Conservation (phyloP, 495 filamentous ascomycete species). For the Chaetomidium leptoderma region DNA sequence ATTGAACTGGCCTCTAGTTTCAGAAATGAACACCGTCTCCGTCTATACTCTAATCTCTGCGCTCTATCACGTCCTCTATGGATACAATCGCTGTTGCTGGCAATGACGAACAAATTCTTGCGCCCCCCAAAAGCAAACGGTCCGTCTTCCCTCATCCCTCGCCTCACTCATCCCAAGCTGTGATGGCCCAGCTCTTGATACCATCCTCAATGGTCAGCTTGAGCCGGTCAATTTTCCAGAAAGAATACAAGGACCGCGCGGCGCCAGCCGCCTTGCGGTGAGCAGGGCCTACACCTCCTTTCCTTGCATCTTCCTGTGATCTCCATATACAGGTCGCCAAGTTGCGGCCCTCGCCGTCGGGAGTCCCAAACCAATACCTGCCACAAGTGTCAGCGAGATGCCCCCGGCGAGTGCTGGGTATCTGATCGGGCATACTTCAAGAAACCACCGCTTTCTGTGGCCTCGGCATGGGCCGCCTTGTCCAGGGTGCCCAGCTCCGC, state of each 20-base stretch:
- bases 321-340: conserved; percentile 78
- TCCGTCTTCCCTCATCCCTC: background rate
- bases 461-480: conserved; percentile 70
- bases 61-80: conserved; percentile 3
- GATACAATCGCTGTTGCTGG: conserved; percentile 16
- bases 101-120: background rate
- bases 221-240: conserved; percentile 62
- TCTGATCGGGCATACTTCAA: conserved; percentile 55
- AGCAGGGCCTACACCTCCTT: conserved; percentile 59
- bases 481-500: conserved; percentile 64
- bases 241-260: conserved; percentile 49
- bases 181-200: conserved; percentile 54
- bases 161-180: conserved; percentile 47
- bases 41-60: background rate
- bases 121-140: no score
- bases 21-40: background rate
- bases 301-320: conserved; percentile 61
- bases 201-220: conserved; percentile 56
- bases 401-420: conserved; percentile 14
- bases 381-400: conserved; percentile 15
- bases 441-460: conserved; percentile 71
- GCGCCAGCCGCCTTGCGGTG: conserved; percentile 51
- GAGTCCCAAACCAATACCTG: conserved; percentile 74
- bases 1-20: background rate
- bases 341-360: conserved; percentile 60